phyloP scores from a whole-genome alignment of 179 eudicot species.

The Beta corolliflora region DNA sequence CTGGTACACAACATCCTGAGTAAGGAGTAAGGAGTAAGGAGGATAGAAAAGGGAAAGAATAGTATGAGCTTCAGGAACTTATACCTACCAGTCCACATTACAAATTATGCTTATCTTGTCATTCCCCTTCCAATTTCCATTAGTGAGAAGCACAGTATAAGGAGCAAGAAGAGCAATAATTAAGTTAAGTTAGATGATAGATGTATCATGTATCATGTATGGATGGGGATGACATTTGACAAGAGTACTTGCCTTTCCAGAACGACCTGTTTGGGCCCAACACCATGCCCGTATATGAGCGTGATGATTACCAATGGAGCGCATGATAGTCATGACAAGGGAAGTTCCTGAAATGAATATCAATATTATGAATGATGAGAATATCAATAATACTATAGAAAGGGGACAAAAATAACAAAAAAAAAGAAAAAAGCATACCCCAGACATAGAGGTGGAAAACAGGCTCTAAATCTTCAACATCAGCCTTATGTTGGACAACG shows the following conservation, averaged over 20 bases:
- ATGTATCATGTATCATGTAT: no score
- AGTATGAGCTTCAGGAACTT: background rate
- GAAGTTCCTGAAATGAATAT: slow-evolving; percentile 72
- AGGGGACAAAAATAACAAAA: background rate
- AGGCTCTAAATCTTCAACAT: slow-evolving; percentile 97
- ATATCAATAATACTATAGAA: no score
- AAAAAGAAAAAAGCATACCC: slow-evolving; percentile 90
- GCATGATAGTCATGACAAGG: slow-evolving; percentile 76
- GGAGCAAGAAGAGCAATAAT: background rate
- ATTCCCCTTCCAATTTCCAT: background rate
- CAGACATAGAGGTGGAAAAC: slow-evolving; percentile 95
- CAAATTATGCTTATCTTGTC: background rate
- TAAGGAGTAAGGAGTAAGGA: background rate
- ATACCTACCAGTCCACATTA: background rate
- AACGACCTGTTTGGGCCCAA: slow-evolving; percentile 85
- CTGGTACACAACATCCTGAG: background rate
- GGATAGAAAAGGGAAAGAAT: background rate
- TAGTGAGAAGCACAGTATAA: background rate
- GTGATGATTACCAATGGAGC: slow-evolving; percentile 87
- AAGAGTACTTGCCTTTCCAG: slow-evolving; percentile 68
- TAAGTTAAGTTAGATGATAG: background rate
- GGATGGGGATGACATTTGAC: background rate
- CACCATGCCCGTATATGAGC: slow-evolving; percentile 88
- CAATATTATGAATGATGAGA: background rate
- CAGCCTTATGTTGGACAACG: slow-evolving; percentile 94